Percentiles rank a stretch among this genome's conserved stretches.
These are phyloP conservation scores for Aspergillus sp. DNA, from an alignment of 2,329 filamentous ascomycete genomes.

Conservation along the genomic window DNA sequence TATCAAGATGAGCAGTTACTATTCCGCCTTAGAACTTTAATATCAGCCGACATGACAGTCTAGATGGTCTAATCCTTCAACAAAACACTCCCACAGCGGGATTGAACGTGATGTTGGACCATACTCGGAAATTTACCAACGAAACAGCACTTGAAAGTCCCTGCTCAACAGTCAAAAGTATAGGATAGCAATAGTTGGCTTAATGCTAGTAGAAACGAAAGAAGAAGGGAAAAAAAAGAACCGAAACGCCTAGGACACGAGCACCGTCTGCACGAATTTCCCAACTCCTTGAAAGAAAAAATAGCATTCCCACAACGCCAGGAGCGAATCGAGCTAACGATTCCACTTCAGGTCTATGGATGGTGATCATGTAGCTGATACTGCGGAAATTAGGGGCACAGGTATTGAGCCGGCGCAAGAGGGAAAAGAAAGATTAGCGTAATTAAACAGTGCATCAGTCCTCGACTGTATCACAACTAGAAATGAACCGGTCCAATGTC, in stretches of 20 bases:
- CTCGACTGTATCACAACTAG: background rate
- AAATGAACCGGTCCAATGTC: background rate
- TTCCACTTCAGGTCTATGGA: background rate
- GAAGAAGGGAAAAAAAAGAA: conserved; percentile 16
- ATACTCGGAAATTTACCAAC: background rate
- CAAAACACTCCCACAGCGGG: too few relatives aligned
- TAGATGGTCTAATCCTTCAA: too few relatives aligned
- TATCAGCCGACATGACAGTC: too few relatives aligned
- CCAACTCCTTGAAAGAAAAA: conserved; percentile 14
- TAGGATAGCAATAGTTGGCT: conserved; percentile 12
- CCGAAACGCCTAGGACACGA: conserved; percentile 26
- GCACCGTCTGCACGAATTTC: conserved; percentile 21
- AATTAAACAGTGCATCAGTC: background rate
- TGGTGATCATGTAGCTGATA: conserved; percentile 5
- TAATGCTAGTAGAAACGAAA: conserved; percentile 6
- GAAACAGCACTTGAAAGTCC: background rate
- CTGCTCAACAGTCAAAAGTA: background rate
- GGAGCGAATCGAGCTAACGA: background rate
- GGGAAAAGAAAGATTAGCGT: background rate
- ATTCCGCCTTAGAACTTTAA: too few relatives aligned
- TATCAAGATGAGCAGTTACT: background rate
- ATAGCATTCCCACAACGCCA: conserved; percentile 9
- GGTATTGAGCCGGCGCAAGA: background rate
- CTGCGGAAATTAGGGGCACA: conserved; percentile 1
- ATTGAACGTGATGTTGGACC: too few relatives aligned